Percentiles rank a stretch among this genome's conserved stretches.
These are phyloP conservation scores for Teratosphaeriaceae sp. DNA, from an alignment of 2,329 filamentous ascomycete species.

Conservation along the genomic window DNA sequence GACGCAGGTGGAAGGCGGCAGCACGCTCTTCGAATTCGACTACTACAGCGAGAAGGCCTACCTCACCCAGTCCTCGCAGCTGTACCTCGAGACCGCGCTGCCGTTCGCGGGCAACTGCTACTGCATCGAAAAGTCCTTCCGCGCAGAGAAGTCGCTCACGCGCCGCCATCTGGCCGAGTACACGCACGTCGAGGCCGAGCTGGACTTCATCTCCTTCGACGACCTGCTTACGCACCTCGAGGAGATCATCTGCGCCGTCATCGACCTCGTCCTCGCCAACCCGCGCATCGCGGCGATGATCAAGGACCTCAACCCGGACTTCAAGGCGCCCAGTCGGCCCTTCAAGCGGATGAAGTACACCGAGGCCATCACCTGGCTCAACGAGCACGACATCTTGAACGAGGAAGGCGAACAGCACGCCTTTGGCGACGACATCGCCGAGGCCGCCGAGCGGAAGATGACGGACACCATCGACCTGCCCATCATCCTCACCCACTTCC, in stretches of 20 bases:
- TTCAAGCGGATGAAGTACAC: slow-evolving; percentile 94
- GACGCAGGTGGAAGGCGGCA: slow-evolving; percentile 89
- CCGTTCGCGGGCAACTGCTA: slow-evolving; percentile 91
- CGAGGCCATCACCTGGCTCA: slow-evolving; percentile 91
- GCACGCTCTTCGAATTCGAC: slow-evolving; percentile 81
- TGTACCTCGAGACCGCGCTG: slow-evolving; percentile 93
- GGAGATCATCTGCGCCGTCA: slow-evolving; percentile 76
- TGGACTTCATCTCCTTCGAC: slow-evolving; percentile 91
- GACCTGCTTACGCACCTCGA: slow-evolving; percentile 86
- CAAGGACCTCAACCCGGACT: slow-evolving; percentile 84
- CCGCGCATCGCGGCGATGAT: slow-evolving; percentile 65
- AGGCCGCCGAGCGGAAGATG: slow-evolving; percentile 94
- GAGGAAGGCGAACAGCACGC: slow-evolving; percentile 84
- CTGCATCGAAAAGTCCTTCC: slow-evolving; percentile 98
- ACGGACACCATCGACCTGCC: slow-evolving; percentile 93
- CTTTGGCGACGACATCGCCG: slow-evolving; percentile 96
- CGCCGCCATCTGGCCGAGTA: slow-evolving; percentile 93
- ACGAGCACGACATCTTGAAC: slow-evolving; percentile 83
- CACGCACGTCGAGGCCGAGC: slow-evolving; percentile 91
- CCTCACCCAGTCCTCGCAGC: slow-evolving; percentile 92
- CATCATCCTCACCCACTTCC: slow-evolving; percentile 97
- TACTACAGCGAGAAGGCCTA: slow-evolving; percentile 90
- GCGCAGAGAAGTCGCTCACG: slow-evolving; percentile 91
- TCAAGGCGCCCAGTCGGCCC: slow-evolving; percentile 71
- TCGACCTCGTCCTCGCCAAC: slow-evolving; percentile 70